phyloP scores from a whole-genome alignment of 805 yeast species.

The Yarrowia osloensis region DNA sequence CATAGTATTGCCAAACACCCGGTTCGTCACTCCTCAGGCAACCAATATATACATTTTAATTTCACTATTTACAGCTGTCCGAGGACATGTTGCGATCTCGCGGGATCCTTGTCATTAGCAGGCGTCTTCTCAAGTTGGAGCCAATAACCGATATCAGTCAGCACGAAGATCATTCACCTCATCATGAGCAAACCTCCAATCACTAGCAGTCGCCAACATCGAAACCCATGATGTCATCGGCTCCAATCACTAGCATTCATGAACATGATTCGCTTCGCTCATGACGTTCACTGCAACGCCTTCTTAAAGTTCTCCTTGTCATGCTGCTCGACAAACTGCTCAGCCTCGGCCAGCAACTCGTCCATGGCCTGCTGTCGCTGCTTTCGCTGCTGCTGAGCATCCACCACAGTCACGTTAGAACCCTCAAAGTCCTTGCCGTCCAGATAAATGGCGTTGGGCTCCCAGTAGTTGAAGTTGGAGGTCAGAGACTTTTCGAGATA shows the following conservation, averaged over 20 bases:
- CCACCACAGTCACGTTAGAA: conserved; percentile 51
- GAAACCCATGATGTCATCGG: no score
- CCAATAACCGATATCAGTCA: no score
- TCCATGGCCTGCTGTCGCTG: conserved; percentile 51
- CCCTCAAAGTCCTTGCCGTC: conserved; percentile 57
- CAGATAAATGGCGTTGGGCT: conserved; percentile 74
- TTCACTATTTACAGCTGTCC: conserved; percentile 20
- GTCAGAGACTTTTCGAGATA: conserved; percentile 47
- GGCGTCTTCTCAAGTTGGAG: no score
- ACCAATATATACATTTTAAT: conserved; percentile 17
- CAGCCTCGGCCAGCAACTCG: conserved; percentile 52
- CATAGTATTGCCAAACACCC: no score
- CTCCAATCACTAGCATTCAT: no score
- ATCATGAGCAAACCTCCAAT: no score
- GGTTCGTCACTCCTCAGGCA: no score
- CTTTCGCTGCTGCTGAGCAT: conserved; percentile 51
- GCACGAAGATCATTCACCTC: no score
- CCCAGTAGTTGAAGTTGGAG: conserved; percentile 56
- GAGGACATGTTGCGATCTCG: background rate
- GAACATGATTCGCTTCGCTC: no score
- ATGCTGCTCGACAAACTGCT: conserved; percentile 40
- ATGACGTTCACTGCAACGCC: conserved; percentile 32
- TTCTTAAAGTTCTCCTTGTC: conserved; percentile 37
- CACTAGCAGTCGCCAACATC: no score
- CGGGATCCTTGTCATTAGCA: no score